These are phyloP conservation scores for Exophiala sideris DNA, from an alignment of 2,329 filamentous ascomycete species.

Conservation along the genomic window DNA sequence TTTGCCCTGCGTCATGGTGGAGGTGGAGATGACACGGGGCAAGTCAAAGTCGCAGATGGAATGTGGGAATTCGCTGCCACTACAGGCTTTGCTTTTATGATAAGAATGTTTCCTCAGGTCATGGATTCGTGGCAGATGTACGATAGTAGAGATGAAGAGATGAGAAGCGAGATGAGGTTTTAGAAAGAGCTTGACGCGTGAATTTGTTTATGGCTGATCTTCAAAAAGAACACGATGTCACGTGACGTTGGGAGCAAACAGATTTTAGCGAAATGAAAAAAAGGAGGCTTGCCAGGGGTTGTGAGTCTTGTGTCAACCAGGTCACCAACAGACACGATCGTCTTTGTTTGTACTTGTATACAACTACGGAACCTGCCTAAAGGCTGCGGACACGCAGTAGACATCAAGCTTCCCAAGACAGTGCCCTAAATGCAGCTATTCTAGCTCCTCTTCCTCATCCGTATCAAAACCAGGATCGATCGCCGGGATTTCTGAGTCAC, in stretches of 20 bases:
- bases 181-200: constrained; percentile 1
- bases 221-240: not conserved
- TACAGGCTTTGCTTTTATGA: not conserved
- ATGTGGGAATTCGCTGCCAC: not conserved
- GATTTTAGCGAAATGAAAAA: not conserved
- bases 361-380: not conserved
- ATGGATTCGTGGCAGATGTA: not conserved
- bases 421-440: constrained; percentile 26
- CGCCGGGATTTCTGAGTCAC: constrained; percentile 49
- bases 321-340: not conserved
- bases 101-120: not conserved
- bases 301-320: not conserved
- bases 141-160: not conserved
- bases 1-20: constrained; percentile 13
- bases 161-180: not conserved
- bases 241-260: not conserved
- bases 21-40: not conserved
- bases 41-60: not conserved
- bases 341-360: not conserved
- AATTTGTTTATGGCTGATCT: not conserved
- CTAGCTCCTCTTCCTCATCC: constrained; percentile 42
- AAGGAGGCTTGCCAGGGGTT: not conserved
- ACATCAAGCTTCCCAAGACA: not conserved
- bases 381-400: not conserved
- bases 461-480: constrained; percentile 48